These are phyloP conservation scores for Fusarium haematococcum DNA, from an alignment of 2,329 filamentous ascomycete genomes.

Conservation along the genomic window DNA sequence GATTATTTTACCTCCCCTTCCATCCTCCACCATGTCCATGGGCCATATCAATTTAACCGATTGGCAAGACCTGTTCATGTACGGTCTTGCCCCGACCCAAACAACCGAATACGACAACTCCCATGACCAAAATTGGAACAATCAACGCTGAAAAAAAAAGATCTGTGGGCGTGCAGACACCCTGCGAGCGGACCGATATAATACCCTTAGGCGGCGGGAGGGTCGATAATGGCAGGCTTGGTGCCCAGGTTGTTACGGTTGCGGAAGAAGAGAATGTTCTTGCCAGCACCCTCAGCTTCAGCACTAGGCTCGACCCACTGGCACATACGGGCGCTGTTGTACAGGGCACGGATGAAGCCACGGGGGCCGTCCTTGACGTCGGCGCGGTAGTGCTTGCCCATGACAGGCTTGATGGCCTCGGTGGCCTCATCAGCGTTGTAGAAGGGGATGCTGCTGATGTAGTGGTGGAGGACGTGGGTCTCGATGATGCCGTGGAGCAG, in stretches of 20 bases:
- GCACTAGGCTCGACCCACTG: conserved; percentile 97
- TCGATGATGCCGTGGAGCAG: conserved; percentile 97
- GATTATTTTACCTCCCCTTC: conserved; percentile 23
- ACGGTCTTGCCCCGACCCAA: conserved; percentile 14
- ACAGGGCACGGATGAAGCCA: conserved; percentile 89
- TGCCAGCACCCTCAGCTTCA: conserved; percentile 81
- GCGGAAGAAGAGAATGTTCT: conserved; percentile 92
- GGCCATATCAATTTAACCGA: conserved; percentile 1
- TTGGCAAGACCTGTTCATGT: conserved; percentile 11
- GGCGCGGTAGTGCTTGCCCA: conserved; percentile 94
- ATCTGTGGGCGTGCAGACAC: not conserved
- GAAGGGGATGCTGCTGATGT: conserved; percentile 94
- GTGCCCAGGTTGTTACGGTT: conserved; percentile 90
- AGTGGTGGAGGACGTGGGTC: conserved; percentile 98
- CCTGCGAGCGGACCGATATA: conserved; percentile 5
- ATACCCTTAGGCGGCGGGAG: conserved; percentile 23
- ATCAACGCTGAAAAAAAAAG: conserved; percentile 34
- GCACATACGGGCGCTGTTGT: conserved; percentile 84
- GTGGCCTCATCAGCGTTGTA: conserved; percentile 95
- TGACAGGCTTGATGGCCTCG: conserved; percentile 93
- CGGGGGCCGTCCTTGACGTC: conserved; percentile 80
- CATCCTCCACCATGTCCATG: not conserved
- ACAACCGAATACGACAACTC: conserved; percentile 17
- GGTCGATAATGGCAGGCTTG: conserved; percentile 46
- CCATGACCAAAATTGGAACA: conserved; percentile 27